Base-by-base conservation (phyloP, 2,329 filamentous ascomycete species). In the Alternaria solani region DNA sequence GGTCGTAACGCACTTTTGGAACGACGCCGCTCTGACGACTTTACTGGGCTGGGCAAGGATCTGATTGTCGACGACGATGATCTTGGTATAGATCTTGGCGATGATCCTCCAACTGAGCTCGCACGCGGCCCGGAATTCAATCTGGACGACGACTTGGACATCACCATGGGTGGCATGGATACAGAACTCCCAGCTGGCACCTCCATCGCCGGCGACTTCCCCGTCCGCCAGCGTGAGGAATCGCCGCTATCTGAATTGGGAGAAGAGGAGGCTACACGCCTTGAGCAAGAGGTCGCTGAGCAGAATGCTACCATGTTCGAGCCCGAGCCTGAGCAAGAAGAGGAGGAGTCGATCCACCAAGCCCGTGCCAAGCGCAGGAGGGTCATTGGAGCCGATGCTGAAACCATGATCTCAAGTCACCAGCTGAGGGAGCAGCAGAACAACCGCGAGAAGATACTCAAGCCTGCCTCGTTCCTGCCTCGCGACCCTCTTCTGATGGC, bases 351-450 rank as follows among this genome's bases (percentile, higher is more conserved):
- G n/a, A 78, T 88, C 47, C 89, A 82, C 79, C 92, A 87, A 57
- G 88, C 91, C 23, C 88, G 91, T 62, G 87, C 88, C 59, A 90
- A 91, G 79, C 92, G 91, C 79, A 89, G 92, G 69, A 96, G 91
- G 80, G 83, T 96, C 25, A 87, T 98, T 55, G 87, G 88, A 61
- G 88, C 91, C n/a, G 96, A 99, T 71, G 83, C 88, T 16, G 86
- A 92, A 66, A 97, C 92, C 20, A 89, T 92, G 72, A 85, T 97
- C 34, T 89, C 89, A 11, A 91, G 86, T 68, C 84, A 84, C 32
- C 88, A 94, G 66, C 93, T 99, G 80, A 93, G 92, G 76, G 89
- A 91, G 65, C 93, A 96, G 76, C 93, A 97, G 76, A 86, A 89
- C 58, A 92, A 96, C 75, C 91, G 91, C 65, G 90, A 92, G 46